Conservation (phyloP, 768 basidiomycete genomes). For the button mushroom (Agaricus bisporus) region DNA sequence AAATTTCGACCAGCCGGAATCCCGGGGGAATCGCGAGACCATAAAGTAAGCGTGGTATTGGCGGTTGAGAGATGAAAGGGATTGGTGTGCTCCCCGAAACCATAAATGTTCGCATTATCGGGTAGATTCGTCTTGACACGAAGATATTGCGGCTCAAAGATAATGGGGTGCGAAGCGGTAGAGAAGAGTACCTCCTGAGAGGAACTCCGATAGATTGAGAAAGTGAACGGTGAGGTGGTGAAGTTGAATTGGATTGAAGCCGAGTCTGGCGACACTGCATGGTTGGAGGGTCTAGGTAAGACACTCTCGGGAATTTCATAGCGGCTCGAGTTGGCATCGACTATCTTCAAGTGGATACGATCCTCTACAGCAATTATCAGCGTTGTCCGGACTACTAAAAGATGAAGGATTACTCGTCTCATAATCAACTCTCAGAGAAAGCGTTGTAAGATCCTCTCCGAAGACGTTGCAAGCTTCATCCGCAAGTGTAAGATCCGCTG, state of each 20-base stretch:
- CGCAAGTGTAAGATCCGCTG: constrained; percentile 44
- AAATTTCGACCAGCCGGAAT: constrained; percentile 53
- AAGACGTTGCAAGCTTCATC: constrained; percentile 52
- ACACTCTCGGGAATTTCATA: constrained; percentile 64
- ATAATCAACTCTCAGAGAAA: constrained; percentile 49
- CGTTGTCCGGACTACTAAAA: background rate
- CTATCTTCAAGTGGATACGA: constrained; percentile 61
- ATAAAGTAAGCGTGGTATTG: constrained; percentile 46
- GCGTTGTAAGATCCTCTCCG: constrained; percentile 43
- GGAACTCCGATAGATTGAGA: constrained; percentile 44
- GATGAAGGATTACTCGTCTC: constrained; percentile 38
- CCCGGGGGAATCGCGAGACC: constrained; percentile 63
- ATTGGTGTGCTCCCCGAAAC: constrained; percentile 71
- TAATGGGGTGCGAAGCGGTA: constrained; percentile 52
- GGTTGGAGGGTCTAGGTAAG: constrained; percentile 44
- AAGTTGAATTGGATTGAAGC: constrained; percentile 55
- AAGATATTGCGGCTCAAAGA: constrained; percentile 75
- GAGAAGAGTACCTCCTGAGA: constrained; percentile 55
- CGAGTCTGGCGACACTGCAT: constrained; percentile 19
- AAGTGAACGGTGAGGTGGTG: constrained; percentile 53
- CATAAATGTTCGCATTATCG: constrained; percentile 62
- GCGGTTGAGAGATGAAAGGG: constrained; percentile 51
- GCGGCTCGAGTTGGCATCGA: constrained; percentile 40
- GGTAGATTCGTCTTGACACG: constrained; percentile 64
- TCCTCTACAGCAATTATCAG: constrained; percentile 26